Percentiles rank a stretch among this genome's conserved stretches.
Evolutionary conservation across 108 stramenopile genomes (phyloP).

Genomic region (Phaeodactylum tricornutum): DNA sequence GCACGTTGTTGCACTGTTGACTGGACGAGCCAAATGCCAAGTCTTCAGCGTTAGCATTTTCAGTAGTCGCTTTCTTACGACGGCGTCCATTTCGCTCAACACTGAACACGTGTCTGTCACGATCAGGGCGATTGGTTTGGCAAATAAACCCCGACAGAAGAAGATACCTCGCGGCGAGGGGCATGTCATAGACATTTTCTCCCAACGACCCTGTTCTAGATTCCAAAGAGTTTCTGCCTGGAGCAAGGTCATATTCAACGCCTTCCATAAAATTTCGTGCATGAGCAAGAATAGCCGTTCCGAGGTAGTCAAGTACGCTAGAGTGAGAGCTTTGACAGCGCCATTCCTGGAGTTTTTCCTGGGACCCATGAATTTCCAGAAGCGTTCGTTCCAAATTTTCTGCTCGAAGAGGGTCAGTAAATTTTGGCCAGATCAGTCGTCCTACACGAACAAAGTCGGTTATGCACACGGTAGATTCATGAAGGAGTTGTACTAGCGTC

Average conservation of each 20-base stretch:
- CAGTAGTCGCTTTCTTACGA: constrained; percentile 1
- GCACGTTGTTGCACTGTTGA: constrained; percentile 16
- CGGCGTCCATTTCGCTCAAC: constrained; percentile 27
- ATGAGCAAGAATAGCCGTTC: background rate
- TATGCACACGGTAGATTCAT: no score
- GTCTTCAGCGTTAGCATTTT: constrained; percentile 12
- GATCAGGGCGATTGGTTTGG: constrained; percentile 42
- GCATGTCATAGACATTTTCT: constrained; percentile 7
- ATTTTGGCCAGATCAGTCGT: no score
- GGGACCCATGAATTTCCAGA: no score
- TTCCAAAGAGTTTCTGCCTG: background rate
- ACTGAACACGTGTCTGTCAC: constrained; percentile 37
- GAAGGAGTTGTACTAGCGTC: no score
- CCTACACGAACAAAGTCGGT: no score
- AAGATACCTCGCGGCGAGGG: constrained; percentile 36
- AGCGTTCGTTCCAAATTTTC: no score
- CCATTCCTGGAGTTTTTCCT: background rate
- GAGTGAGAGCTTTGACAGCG: background rate
- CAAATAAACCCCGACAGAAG: constrained; percentile 47
- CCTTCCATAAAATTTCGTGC: background rate
- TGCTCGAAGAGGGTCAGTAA: no score
- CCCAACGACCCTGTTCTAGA: background rate
- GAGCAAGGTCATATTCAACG: background rate
- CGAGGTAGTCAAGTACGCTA: background rate
- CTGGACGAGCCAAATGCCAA: constrained; percentile 17